Evolutionary conservation across 345 rosid species (phyloP).

Genomic region (Bruguiera parviflora): DNA sequence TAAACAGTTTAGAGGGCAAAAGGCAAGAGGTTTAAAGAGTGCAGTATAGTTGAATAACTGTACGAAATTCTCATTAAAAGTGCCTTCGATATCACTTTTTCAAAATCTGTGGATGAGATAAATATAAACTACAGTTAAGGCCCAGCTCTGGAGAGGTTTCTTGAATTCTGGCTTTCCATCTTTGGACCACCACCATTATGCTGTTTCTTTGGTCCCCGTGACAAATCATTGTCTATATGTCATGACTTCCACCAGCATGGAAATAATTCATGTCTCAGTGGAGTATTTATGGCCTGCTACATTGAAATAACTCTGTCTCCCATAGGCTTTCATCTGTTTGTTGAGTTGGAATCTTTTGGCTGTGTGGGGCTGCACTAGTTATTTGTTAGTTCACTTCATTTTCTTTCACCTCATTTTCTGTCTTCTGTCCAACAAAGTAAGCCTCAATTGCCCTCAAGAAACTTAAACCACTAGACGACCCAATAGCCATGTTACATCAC

Average conservation of each 20-base stretch:
- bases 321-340: conserved; percentile 26
- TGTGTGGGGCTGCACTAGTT: conserved; percentile 32
- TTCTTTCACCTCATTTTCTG: conserved; percentile 19
- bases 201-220: conserved; percentile 49
- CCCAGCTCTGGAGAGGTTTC: conserved; percentile 23
- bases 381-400: conserved; percentile 5
- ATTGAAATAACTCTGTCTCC: conserved; percentile 34
- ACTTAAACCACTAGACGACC: conserved; percentile 7
- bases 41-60: not conserved
- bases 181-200: conserved; percentile 33
- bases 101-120: conserved; percentile 31
- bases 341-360: conserved; percentile 28
- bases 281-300: conserved; percentile 53
- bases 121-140: conserved; percentile 19
- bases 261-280: conserved; percentile 57
- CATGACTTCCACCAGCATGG: conserved; percentile 53
- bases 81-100: conserved; percentile 11
- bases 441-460: conserved; percentile 15
- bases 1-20: not conserved
- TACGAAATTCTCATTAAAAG: not conserved
- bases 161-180: conserved; percentile 18
- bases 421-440: conserved; percentile 16
- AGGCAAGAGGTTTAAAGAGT: not conserved
- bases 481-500: conserved; percentile 7
- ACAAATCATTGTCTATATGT: conserved; percentile 53